These are phyloP conservation scores for Penicillium mononematosum DNA, from an alignment of 495 filamentous ascomycete species.

Conservation along the genomic window DNA sequence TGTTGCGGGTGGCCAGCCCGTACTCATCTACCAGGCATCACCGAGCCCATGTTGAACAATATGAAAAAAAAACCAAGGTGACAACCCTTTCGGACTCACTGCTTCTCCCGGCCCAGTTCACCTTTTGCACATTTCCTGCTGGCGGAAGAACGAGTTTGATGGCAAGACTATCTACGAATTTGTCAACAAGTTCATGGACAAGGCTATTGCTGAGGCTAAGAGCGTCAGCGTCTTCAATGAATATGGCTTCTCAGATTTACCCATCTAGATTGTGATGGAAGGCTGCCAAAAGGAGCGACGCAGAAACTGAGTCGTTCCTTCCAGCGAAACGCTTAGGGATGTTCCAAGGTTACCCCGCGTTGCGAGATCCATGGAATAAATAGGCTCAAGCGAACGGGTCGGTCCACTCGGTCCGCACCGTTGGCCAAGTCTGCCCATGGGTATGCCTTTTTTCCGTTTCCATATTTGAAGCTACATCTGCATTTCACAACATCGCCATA, in stretches of 20 bases:
- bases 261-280: no score
- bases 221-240: constrained; percentile 38
- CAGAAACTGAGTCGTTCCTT: no score
- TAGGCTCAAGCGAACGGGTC: no score
- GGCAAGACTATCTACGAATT: constrained; percentile 30
- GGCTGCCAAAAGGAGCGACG: no score
- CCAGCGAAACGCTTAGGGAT: no score
- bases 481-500: no score
- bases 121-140: constrained; percentile 34
- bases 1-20: constrained; percentile 38
- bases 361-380: no score
- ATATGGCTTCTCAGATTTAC: constrained; percentile 28
- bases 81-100: constrained; percentile 54
- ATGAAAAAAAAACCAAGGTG: constrained; percentile 40
- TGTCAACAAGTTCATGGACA: constrained; percentile 20
- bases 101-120: constrained; percentile 38
- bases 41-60: constrained; percentile 35
- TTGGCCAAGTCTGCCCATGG: no score
- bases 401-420: no score
- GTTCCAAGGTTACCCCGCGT: no score
- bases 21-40: constrained; percentile 51
- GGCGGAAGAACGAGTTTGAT: constrained; percentile 36
- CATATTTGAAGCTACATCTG: no score
- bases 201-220: constrained; percentile 21
- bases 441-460: no score